phyloP scores from a whole-genome alignment of 108 stramenopile species.

The Cyclostephanos tholiformis region DNA sequence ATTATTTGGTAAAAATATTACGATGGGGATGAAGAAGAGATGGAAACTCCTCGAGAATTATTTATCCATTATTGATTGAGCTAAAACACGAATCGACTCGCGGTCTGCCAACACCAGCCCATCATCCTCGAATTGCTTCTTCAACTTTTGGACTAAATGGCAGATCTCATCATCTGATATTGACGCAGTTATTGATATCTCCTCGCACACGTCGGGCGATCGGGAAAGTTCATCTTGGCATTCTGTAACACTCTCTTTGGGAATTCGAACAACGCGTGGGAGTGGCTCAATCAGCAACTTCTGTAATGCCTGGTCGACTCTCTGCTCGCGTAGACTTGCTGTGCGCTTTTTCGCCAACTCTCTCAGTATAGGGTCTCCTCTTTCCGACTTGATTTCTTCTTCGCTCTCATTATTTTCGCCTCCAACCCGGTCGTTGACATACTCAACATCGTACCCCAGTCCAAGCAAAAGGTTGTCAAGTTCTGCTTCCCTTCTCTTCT shows the following conservation, averaged over 20 bases:
- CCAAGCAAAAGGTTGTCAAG: slow-evolving; percentile 11
- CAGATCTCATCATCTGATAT: slow-evolving; percentile 8
- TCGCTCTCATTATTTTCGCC: neutral
- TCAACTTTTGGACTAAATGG: slow-evolving; percentile 8
- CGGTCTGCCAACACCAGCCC: slow-evolving; percentile 18
- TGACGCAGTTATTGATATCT: neutral
- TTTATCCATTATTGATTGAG: slow-evolving; percentile 16
- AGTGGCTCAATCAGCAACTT: slow-evolving; percentile 25
- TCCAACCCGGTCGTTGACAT: neutral
- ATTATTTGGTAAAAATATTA: no score
- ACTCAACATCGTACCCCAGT: slow-evolving; percentile 18
- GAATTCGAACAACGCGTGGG: slow-evolving; percentile 13
- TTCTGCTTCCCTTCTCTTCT: slow-evolving; percentile 18
- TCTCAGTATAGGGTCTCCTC: slow-evolving; percentile 23
- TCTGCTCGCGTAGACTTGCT: slow-evolving; percentile 9
- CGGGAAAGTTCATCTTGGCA: slow-evolving; percentile 1
- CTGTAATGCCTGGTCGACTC: slow-evolving; percentile 12
- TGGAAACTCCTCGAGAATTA: slow-evolving; percentile 9
- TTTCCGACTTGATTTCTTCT: neutral
- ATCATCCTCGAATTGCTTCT: slow-evolving; percentile 11
- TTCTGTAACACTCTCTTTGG: neutral
- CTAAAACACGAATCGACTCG: slow-evolving; percentile 21
- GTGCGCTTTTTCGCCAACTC: slow-evolving; percentile 21
- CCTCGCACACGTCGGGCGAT: neutral
- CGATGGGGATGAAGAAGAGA: no score